Evolutionary conservation across 768 basidiomycete species (phyloP).

Genomic region (Termitomyces eurrhizus): DNA sequence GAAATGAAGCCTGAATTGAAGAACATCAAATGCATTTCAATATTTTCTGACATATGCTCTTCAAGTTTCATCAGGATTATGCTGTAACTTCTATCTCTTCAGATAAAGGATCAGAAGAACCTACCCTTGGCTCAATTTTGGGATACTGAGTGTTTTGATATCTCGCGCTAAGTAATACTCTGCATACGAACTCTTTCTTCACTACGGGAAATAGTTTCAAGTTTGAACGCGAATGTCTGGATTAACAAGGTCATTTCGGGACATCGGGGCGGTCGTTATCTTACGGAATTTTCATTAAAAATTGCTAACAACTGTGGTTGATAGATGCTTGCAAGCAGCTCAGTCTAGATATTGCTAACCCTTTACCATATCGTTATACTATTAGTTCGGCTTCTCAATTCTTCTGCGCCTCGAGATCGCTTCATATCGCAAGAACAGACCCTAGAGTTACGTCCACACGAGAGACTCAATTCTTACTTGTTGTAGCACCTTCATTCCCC

Average conservation of each 20-base stretch:
- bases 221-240: background rate
- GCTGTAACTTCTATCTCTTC: background rate
- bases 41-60: background rate
- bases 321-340: background rate
- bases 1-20: background rate
- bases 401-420: constrained; percentile 3
- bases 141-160: background rate
- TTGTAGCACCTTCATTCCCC: constrained; percentile 1
- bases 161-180: background rate
- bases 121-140: background rate
- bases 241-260: background rate
- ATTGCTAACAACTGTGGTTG: background rate
- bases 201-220: background rate
- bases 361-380: background rate
- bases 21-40: background rate
- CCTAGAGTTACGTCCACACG: background rate
- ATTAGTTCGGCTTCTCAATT: background rate
- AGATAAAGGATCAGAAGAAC: background rate
- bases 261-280: background rate
- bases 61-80: background rate
- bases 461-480: background rate
- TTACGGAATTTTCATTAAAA: background rate
- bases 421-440: background rate
- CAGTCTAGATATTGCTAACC: background rate
- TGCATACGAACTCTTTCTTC: background rate